Evolutionary conservation across 106 monocot genomes (phyloP).

Genomic region (Dioscorea dumetorum): DNA sequence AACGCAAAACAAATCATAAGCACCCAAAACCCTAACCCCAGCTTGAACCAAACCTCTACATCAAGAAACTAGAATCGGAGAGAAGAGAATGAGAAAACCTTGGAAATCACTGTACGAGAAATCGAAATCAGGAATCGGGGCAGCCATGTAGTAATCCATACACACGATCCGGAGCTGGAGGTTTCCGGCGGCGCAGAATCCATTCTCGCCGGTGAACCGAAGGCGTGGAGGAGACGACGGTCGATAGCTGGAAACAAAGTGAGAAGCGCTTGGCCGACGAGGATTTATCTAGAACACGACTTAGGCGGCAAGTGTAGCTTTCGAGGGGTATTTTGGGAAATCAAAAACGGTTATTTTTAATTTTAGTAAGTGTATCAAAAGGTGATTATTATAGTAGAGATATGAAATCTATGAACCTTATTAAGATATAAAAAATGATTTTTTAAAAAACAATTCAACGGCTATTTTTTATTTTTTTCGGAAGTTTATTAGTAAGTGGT

Average conservation of each 20-base stretch:
- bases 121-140: constrained; percentile 72
- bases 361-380: not conserved
- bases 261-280: not conserved
- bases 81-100: constrained; percentile 22
- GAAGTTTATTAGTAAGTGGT: no score
- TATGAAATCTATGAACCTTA: no score
- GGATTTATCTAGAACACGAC: not conserved
- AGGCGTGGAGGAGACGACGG: constrained; percentile 4
- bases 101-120: constrained; percentile 66
- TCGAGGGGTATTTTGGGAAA: not conserved
- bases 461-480: no score
- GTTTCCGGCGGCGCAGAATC: not conserved
- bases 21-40: not conserved
- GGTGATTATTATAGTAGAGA: no score
- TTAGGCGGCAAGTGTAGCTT: not conserved
- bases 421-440: no score
- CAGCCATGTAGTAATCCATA: constrained; percentile 93
- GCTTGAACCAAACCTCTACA: not conserved
- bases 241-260: not conserved
- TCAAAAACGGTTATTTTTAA: not conserved
- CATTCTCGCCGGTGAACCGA: not conserved
- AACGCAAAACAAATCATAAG: not conserved
- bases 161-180: constrained; percentile 52
- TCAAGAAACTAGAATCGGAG: not conserved
- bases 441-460: no score